Base-by-base conservation (phyloP, 805 yeast species). In the Torulaspora delbrueckii region DNA sequence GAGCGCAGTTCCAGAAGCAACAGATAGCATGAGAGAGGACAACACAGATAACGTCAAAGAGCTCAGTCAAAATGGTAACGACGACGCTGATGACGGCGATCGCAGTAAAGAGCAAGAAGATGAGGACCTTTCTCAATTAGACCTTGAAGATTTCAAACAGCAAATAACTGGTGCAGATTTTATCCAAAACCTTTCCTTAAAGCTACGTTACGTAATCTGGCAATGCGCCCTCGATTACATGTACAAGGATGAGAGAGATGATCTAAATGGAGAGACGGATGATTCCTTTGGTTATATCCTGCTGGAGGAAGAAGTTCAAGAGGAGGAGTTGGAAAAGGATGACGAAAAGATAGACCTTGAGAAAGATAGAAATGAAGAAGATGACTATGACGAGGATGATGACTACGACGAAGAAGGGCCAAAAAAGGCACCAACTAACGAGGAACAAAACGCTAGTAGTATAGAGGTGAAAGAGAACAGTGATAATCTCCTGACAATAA, bases 121-220 rank as follows among this genome's bases (percentile, higher is more conserved):
- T 12, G 68, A 63, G 14, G 68, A 67, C 9, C 68, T 70, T 16
- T 63, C 68, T 2, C 71, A 67, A 38, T 58, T 71, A 51, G 78
- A 68, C 48, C 65, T 71, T 27, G 62, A 63, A 46, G 69, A 63
- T 30, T 59, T 57, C 68, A 70, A 51, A 57, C 70, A 53, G 46
- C 69, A 41, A 47, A 75, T 66, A 60, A 76, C 68, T 25, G 80
- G 80, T 1, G 52, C 63, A 8, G 71, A 69, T 10, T 71, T 78
- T 7, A 67, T 77, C 1, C 71, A 83, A 60, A 67, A 80, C 63
- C 51, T 84, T 34, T 82, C 88, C 5, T 67, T 84, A 39, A 84
- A 78, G 50, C 65, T 84, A 18, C 69, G 91, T 51, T 84, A 82
- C 53, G 72, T 84, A 9, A 66, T 85, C 19, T 85, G 86, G 79